These are phyloP conservation scores for Psidium friedrichsthalianum DNA, from an alignment of 345 rosid genomes.

Conservation along the genomic window DNA sequence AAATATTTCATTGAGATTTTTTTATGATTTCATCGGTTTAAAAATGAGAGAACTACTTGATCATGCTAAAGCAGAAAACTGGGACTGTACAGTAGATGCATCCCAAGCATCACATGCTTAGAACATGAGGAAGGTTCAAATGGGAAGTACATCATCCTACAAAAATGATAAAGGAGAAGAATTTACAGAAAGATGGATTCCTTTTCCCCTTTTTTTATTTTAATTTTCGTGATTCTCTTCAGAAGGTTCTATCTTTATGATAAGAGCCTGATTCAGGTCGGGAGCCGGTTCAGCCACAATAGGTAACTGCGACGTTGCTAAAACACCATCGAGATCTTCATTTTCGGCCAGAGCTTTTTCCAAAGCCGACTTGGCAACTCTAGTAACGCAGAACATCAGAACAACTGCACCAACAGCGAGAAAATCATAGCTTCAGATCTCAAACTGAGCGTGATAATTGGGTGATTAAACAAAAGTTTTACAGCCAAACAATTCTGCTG, in stretches of 20 bases:
- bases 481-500: not conserved
- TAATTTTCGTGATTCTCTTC: slow-evolving; percentile 29
- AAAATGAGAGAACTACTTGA: not conserved
- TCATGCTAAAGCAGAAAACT: not conserved
- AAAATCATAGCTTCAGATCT: not conserved
- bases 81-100: not conserved
- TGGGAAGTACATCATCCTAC: not conserved
- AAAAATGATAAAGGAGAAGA: slow-evolving; percentile 4
- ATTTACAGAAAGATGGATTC: slow-evolving; percentile 19
- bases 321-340: slow-evolving; percentile 36
- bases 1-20: not conserved
- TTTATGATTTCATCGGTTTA: not conserved
- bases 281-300: slow-evolving; percentile 19
- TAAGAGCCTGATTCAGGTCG: slow-evolving; percentile 56
- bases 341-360: slow-evolving; percentile 90
- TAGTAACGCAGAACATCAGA: slow-evolving; percentile 62
- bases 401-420: slow-evolving; percentile 39
- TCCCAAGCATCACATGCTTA: not conserved
- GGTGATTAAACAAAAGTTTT: not conserved
- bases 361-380: slow-evolving; percentile 73
- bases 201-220: not conserved
- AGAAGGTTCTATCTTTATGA: slow-evolving; percentile 58
- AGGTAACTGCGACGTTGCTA: slow-evolving; percentile 31
- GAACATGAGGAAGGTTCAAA: not conserved
- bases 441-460: not conserved